phyloP scores from a whole-genome alignment of 192 early-diverging fungal genomes.

The Blastocladiella britannica region DNA sequence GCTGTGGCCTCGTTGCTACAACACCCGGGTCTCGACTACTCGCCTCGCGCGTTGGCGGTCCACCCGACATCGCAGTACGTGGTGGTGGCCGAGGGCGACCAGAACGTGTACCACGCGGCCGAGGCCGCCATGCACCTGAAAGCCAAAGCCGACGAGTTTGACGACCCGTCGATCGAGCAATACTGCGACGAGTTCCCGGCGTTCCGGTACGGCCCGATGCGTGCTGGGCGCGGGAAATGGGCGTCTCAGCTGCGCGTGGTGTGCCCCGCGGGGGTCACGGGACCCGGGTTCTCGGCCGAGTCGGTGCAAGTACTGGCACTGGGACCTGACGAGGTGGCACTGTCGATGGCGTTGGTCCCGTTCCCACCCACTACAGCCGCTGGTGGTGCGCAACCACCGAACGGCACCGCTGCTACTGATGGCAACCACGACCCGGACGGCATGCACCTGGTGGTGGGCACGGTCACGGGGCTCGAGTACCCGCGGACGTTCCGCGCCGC shows the following conservation, averaged over 20 bases:
- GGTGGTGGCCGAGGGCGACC: conserved; percentile 74
- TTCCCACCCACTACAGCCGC: too few species aligned
- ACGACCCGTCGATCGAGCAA: background rate
- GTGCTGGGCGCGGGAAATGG: conserved; percentile 54
- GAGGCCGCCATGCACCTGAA: conserved; percentile 38
- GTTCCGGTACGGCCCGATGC: conserved; percentile 60
- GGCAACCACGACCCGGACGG: conserved; percentile 24
- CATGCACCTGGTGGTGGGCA: conserved; percentile 63
- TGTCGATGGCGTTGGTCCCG: conserved; percentile 43
- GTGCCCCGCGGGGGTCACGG: conserved; percentile 57
- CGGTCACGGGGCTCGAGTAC: conserved; percentile 35
- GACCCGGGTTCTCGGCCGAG: too few species aligned
- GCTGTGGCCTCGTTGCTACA: too few species aligned
- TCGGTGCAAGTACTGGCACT: conserved; percentile 49
- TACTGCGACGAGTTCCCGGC: conserved; percentile 36
- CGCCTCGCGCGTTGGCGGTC: conserved; percentile 62
- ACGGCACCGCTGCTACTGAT: too few species aligned
- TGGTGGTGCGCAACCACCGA: too few species aligned
- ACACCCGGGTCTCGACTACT: conserved; percentile 35
- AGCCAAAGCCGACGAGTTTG: conserved; percentile 14
- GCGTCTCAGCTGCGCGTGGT: conserved; percentile 66
- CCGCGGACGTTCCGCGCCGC: conserved; percentile 51
- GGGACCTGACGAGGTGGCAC: conserved; percentile 63
- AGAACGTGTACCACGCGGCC: conserved; percentile 42
- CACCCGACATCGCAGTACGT: conserved; percentile 58